A percentile compares a stretch with the other conserved stretches of the same genome.
Evolutionary conservation across 1,139 yeast species (phyloP).

Genomic region (Candida sp.): DNA sequence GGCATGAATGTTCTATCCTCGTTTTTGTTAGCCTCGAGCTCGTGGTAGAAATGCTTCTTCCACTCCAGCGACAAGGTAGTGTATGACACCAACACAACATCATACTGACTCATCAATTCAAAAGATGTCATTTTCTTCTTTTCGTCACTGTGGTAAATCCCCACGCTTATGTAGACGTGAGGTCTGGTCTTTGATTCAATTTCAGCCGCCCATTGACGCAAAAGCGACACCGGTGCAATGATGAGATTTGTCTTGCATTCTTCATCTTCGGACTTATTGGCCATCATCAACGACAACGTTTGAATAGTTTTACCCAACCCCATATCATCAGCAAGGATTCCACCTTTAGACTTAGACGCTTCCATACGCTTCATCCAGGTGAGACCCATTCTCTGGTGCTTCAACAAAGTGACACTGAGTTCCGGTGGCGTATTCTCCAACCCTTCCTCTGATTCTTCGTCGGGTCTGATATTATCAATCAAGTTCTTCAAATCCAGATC

Average conservation of each 20-base stretch:
- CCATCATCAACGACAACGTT: slow-evolving; percentile 69
- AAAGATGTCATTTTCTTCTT: slow-evolving; percentile 44
- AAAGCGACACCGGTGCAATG: slow-evolving; percentile 83
- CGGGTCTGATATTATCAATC: slow-evolving; percentile 68
- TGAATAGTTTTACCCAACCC: slow-evolving; percentile 94
- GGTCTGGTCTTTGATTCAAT: slow-evolving; percentile 62
- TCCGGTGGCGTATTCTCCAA: slow-evolving; percentile 71
- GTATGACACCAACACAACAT: slow-evolving; percentile 82
- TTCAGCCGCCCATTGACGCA: slow-evolving; percentile 87
- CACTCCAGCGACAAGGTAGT: slow-evolving; percentile 72
- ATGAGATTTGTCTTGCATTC: slow-evolving; percentile 65
- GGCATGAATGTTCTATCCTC: slow-evolving; percentile 40
- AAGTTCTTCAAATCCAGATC: slow-evolving; percentile 51
- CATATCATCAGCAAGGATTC: slow-evolving; percentile 93
- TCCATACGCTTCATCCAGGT: slow-evolving; percentile 83
- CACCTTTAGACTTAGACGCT: slow-evolving; percentile 63
- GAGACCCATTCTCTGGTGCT: slow-evolving; percentile 87
- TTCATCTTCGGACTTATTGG: slow-evolving; percentile 46
- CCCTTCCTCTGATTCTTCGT: slow-evolving; percentile 51
- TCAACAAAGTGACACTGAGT: slow-evolving; percentile 65
- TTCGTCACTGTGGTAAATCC: slow-evolving; percentile 64
- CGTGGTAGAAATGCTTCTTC: slow-evolving; percentile 58
- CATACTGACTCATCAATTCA: slow-evolving; percentile 55
- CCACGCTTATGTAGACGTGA: slow-evolving; percentile 47
- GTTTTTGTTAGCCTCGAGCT: slow-evolving; percentile 27